A percentile compares a stretch with the other conserved stretches of the same genome.
Evolutionary conservation across 192 early-diverging fungal genomes (phyloP).

Genomic region (Haplosporangium gracile): DNA sequence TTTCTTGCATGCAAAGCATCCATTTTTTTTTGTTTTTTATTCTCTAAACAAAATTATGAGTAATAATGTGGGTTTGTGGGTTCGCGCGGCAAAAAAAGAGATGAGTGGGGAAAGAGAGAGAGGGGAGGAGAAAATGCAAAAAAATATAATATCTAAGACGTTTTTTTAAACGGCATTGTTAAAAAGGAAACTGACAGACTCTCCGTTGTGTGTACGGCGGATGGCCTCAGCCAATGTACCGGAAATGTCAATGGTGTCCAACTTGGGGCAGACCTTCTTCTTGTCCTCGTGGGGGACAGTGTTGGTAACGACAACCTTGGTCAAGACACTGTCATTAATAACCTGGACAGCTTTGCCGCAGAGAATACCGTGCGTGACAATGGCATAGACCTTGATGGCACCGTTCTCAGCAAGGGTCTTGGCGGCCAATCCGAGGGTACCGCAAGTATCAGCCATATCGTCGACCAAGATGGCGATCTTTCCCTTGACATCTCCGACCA

Average conservation of each 20-base stretch:
- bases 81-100: background rate
- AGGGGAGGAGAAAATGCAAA: constrained; percentile 13
- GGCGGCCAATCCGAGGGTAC: constrained; percentile 91
- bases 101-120: constrained; percentile 14
- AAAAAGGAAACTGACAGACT: constrained; percentile 91
- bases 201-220: constrained; percentile 95
- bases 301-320: constrained; percentile 85
- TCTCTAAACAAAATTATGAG: background rate
- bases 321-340: constrained; percentile 81
- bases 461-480: constrained; percentile 96
- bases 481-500: constrained; percentile 94
- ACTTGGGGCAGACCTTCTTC: constrained; percentile 80
- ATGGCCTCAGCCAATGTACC: constrained; percentile 90
- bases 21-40: constrained; percentile 7
- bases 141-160: background rate
- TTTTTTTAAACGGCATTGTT: constrained; percentile 51
- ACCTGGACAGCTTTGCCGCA: constrained; percentile 94
- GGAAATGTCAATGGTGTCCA: constrained; percentile 87
- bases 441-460: constrained; percentile 98
- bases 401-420: constrained; percentile 91
- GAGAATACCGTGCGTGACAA: constrained; percentile 96
- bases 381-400: constrained; percentile 92
- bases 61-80: constrained; percentile 1
- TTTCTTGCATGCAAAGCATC: background rate
- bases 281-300: constrained; percentile 88